Evolutionary conservation across 306 rosid genomes (phyloP), one percentile per base, ranked within the genome.

Genomic region (Corylus americana): DNA sequence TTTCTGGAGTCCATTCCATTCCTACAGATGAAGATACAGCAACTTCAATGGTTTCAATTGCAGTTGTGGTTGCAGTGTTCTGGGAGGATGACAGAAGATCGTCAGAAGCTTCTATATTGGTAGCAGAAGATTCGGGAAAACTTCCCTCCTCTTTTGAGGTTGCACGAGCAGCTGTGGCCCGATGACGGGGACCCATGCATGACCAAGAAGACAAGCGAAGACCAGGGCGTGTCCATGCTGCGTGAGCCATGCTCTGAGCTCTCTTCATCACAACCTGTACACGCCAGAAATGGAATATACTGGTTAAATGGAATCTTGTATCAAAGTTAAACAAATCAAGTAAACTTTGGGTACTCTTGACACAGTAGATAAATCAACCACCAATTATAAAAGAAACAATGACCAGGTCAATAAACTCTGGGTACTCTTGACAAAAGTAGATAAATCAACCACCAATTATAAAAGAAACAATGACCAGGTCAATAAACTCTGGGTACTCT

Each of bases 161-260:
- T 74, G 89, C 80, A 73, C 59, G 83, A 59, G 85, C 67, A 74
- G 81, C 77, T 42, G 81, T 49, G 66, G 88, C 79, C 74, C 92
- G 86, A 39, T 87, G 95, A 64, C 99, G 92, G 37, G 97, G 99
- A 29, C 94, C 99, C 66, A 93, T 90, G 89, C 97, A 95, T 54
- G 97, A 91, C 98, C 94, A 95, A 64, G 99, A 89, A 16, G 98
- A 85, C 64, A 95, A 70, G 73, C 64, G 76, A 72, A 95, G 92
- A 51, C 78, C 77, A 75, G 97, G 98, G 66, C 92, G 97, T 31
- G 88, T 77, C 98, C 99, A 95, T 77, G 99, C 98, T 80, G 98
- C 98, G 83, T 81, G 94, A 80, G 98, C 98, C 96, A 95, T 88
- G 86, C 93, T 91, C 85, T 90, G 93, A 16, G 98, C 98, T 86